phyloP scores from a whole-genome alignment of 805 yeast genomes.

The Candida wancherniae region DNA sequence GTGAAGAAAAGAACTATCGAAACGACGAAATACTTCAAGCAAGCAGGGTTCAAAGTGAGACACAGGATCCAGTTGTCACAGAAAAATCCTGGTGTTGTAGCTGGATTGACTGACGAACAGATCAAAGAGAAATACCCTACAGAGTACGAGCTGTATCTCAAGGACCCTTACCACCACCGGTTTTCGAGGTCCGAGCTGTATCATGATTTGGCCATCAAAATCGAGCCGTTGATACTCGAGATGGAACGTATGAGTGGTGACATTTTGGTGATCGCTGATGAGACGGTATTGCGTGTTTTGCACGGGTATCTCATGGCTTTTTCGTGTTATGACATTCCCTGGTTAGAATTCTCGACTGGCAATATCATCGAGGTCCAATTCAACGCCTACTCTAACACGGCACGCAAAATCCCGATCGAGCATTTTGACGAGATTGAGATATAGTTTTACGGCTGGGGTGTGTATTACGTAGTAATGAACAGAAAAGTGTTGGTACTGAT shows the following conservation, averaged over 20 bases:
- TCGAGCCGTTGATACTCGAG: constrained; percentile 89
- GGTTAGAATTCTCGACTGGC: constrained; percentile 68
- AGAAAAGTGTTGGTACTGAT: too few species aligned
- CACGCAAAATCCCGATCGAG: constrained; percentile 40
- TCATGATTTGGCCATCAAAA: constrained; percentile 90
- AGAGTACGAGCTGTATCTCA: constrained; percentile 59
- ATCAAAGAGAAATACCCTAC: constrained; percentile 57
- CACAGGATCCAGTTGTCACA: constrained; percentile 83
- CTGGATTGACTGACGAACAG: constrained; percentile 59
- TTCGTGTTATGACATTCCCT: constrained; percentile 81
- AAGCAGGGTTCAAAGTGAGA: constrained; percentile 57
- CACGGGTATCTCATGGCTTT: constrained; percentile 95
- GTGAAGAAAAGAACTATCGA: constrained; percentile 80
- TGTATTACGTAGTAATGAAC: too few species aligned
- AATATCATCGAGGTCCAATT: constrained; percentile 85
- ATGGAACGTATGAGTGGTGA: constrained; percentile 90
- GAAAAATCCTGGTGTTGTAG: constrained; percentile 83
- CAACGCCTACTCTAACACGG: constrained; percentile 76
- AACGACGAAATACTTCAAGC: constrained; percentile 65
- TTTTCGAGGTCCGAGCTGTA: constrained; percentile 91
- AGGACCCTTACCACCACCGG: constrained; percentile 90
- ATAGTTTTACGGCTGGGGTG: too few species aligned
- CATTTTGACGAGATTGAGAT: constrained; percentile 3
- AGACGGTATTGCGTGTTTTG: constrained; percentile 79
- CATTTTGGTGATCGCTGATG: constrained; percentile 87